These are phyloP conservation scores for Talaromyces amestolkiae DNA, from an alignment of 2,329 filamentous ascomycete genomes.

Conservation along the genomic window DNA sequence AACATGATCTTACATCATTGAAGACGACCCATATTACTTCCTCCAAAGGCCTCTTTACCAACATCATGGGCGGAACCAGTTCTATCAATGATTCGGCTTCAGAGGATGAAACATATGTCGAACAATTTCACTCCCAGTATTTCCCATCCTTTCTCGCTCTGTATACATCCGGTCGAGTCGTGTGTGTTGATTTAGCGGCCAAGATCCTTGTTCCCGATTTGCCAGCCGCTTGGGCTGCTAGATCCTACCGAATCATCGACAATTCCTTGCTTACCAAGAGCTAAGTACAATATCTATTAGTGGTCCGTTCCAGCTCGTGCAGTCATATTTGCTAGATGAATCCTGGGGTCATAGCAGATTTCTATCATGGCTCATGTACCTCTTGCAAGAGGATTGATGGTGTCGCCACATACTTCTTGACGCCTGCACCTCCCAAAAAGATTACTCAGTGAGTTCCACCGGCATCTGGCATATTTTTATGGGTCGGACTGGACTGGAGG, in stretches of 20 bases:
- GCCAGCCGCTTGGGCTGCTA: too few relatives aligned
- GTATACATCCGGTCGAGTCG: slow-evolving; percentile 79
- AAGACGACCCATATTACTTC: slow-evolving; percentile 82
- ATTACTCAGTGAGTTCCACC: background rate
- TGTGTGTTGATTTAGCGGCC: slow-evolving; percentile 88
- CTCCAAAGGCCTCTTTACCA: background rate
- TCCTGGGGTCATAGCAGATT: background rate
- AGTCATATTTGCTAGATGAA: background rate
- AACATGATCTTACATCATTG: slow-evolving; percentile 77
- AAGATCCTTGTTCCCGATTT: slow-evolving; percentile 89
- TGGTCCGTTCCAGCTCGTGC: background rate
- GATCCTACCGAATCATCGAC: slow-evolving; percentile 71
- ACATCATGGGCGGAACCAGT: background rate
- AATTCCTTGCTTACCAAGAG: slow-evolving; percentile 36
- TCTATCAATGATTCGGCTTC: background rate
- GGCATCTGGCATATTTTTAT: background rate
- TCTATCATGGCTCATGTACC: background rate
- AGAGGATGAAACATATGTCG: background rate
- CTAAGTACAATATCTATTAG: background rate
- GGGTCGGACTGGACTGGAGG: background rate
- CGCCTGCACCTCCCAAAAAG: background rate
- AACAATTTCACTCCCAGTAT: background rate
- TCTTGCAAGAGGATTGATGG: background rate
- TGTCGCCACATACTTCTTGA: background rate
- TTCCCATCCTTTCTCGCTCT: slow-evolving; percentile 73